A percentile compares a stretch with the other conserved stretches of the same genome.
Conservation (phyloP, 2,329 filamentous ascomycete species). For the Diplocarpon mali region DNA sequence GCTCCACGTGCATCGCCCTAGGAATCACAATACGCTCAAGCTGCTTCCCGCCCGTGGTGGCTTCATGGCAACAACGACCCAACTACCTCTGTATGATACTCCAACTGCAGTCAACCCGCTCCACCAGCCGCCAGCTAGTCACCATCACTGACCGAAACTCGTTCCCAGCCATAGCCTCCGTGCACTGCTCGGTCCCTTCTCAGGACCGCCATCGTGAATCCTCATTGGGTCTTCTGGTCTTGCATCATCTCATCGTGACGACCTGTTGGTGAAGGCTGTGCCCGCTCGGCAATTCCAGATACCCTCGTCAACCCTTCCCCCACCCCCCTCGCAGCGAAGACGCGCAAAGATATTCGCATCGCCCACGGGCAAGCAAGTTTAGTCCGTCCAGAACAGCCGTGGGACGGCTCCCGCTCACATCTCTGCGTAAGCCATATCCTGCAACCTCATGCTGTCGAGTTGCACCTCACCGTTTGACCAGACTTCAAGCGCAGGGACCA, state of each 20-base stretch:
- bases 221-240: not conserved
- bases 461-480: not conserved
- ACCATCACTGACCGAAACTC: no score
- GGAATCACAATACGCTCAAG: no score
- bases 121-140: no score
- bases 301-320: no score
- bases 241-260: conserved; percentile 2
- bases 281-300: conserved; percentile 16
- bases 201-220: not conserved
- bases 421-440: conserved; percentile 15
- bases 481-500: conserved; percentile 6
- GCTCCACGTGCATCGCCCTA: no score
- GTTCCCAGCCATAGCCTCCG: no score
- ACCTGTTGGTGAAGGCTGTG: conserved; percentile 1
- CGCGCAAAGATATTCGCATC: conserved; percentile 3
- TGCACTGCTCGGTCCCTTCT: not conserved
- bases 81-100: no score
- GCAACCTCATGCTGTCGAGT: conserved; percentile 2
- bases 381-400: conserved; percentile 3
- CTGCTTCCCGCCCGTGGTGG: no score
- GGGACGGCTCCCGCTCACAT: conserved; percentile 2
- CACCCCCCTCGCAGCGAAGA: conserved; percentile 4
- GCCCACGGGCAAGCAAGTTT: conserved; percentile 5
- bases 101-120: no score
- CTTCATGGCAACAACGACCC: no score